A percentile compares a stretch with the other conserved stretches of the same genome.
Conservation (phyloP, 768 basidiomycete species). For the Tulasnella sp. region DNA sequence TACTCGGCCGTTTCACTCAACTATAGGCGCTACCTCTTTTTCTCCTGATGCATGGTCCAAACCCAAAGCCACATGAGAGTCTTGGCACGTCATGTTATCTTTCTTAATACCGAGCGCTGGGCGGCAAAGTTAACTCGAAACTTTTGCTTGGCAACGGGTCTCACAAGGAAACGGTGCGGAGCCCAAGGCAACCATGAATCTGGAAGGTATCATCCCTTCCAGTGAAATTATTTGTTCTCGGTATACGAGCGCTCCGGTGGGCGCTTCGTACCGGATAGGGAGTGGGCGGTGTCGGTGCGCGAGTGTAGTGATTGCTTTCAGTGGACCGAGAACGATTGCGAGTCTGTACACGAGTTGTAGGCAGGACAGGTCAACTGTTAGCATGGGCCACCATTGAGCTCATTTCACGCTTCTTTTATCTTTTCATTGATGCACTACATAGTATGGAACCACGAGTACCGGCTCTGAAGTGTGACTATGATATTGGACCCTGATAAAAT, state of each 20-base stretch:
- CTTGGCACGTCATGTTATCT: too few relatives aligned
- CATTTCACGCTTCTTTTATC: background rate
- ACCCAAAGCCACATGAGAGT: background rate
- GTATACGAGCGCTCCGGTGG: background rate
- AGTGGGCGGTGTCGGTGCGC: background rate
- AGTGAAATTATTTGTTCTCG: background rate
- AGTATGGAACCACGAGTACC: too few relatives aligned
- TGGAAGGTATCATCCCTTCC: background rate
- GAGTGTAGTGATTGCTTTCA: background rate
- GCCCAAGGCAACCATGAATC: background rate
- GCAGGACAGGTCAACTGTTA: background rate
- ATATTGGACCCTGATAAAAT: background rate
- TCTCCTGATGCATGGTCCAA: background rate
- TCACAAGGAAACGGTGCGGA: background rate
- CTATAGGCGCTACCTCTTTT: too few relatives aligned
- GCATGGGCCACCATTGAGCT: background rate
- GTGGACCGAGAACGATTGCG: background rate
- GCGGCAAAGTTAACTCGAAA: background rate
- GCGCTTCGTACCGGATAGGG: background rate
- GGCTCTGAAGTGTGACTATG: background rate
- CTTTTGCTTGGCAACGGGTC: background rate
- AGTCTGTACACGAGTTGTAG: background rate
- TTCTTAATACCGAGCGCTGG: background rate
- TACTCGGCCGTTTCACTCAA: too few relatives aligned
- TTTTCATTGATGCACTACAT: background rate